Conservation (phyloP, 805 yeast species). For the Saturnispora gosingensis region DNA sequence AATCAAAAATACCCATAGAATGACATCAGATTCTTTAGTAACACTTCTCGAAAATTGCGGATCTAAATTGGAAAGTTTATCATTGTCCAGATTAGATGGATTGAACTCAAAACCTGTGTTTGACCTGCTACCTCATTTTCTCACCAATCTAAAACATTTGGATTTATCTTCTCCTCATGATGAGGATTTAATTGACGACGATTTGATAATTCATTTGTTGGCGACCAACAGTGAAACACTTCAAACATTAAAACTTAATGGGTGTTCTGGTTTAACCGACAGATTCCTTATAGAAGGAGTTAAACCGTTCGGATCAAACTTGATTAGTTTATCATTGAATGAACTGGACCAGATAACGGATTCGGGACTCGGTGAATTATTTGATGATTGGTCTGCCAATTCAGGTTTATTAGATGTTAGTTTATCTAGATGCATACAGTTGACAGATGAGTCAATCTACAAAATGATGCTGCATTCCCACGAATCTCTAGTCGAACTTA, state of each 20-base stretch:
- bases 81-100: slow-evolving; percentile 66
- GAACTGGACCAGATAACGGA: slow-evolving; percentile 58
- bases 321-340: slow-evolving; percentile 51
- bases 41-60: slow-evolving; percentile 55
- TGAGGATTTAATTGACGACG: slow-evolving; percentile 62
- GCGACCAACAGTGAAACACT: slow-evolving; percentile 56
- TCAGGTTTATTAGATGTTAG: slow-evolving; percentile 54
- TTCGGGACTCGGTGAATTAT: slow-evolving; percentile 52
- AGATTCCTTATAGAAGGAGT: slow-evolving; percentile 47
- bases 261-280: slow-evolving; percentile 69
- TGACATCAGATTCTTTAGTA: slow-evolving; percentile 56
- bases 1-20: slow-evolving; percentile 75
- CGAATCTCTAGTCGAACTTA: slow-evolving; percentile 56
- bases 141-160: slow-evolving; percentile 44
- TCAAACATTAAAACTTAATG: slow-evolving; percentile 51
- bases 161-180: slow-evolving; percentile 62
- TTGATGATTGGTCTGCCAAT: slow-evolving; percentile 45
- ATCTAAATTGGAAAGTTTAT: slow-evolving; percentile 43
- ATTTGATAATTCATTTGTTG: slow-evolving; percentile 50
- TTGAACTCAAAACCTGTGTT: slow-evolving; percentile 48
- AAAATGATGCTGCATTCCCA: slow-evolving; percentile 56
- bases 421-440: slow-evolving; percentile 53
- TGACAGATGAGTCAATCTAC: slow-evolving; percentile 55
- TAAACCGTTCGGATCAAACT: slow-evolving; percentile 43
- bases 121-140: slow-evolving; percentile 55